Base-by-base conservation (phyloP, 208 protist genomes). In the Phytomonas serpens region DNA sequence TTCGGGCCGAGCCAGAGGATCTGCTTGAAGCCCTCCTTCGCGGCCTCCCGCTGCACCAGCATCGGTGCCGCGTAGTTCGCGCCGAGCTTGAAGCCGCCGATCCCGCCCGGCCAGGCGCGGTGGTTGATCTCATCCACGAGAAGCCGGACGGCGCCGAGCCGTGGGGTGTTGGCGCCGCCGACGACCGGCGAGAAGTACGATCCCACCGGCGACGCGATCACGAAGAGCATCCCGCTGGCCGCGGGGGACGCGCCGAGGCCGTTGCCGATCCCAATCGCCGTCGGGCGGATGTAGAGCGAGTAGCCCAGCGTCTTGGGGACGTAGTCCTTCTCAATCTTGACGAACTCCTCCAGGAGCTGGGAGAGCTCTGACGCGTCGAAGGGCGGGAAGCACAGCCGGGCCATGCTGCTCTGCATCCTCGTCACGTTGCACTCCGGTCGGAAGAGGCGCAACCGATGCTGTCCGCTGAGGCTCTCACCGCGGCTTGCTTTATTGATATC, bases 201-300 rank as follows among this genome's bases (percentile, higher is more conserved):
- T 7, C 98, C 98, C n/a, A 99, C 97, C 38, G 98, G 98, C 32
- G 93, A 98, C 19, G 87, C 82, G 67, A 99, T 99, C 16, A 98
- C 80, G 80, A 93, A 99, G 23, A 99, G 77, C 19, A 82, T 72
- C 7, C 94, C 84, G 2, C 68, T 72, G 5, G 42, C 71, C 0
- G 93, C 74, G 1, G 85, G 73, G 7, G 72, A 73, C 6, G 97
- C 94, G 52, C 83, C 81, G 19, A 99, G 83, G 1, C n/a, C 71
- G 2, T 74, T 75, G 63, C 88, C 71, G 4, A 94, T 98, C 62
- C 85, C 93, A 74, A 99, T 98, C 19, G 95, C 76, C 16, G 97
- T 97, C n/a, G 99, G 99, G 10, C 99, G 87, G 36, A 99, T 78
- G 81, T 99, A 99, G 2, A 99, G 86, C 7, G 98, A 99, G 82